phyloP scores from a whole-genome alignment of 306 rosid species.

The Vicia faba region DNA sequence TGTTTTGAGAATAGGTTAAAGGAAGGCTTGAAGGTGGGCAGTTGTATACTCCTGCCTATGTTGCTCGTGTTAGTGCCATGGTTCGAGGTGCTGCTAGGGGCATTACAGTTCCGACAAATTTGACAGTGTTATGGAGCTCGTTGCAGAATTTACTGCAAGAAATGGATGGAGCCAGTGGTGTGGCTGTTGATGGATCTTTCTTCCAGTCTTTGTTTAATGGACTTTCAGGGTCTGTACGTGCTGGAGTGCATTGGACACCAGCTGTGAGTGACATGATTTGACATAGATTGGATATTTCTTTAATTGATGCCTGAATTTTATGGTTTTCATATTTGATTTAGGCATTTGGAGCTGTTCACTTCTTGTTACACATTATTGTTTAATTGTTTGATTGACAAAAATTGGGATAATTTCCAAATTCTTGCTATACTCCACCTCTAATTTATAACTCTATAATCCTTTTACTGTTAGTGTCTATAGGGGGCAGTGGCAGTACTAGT shows the following conservation, averaged over 20 bases:
- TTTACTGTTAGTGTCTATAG: conserved; percentile 13
- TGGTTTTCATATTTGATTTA: conserved; percentile 29
- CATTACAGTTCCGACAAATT: conserved; percentile 77
- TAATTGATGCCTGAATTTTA: conserved; percentile 8
- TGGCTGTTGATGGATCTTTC: conserved; percentile 84
- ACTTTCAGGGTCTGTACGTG: conserved; percentile 87
- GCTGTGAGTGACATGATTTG: conserved; percentile 63
- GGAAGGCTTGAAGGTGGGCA: conserved; percentile 99
- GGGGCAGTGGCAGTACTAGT: conserved; percentile 25
- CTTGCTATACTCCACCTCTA: background rate
- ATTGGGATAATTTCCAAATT: conserved; percentile 11
- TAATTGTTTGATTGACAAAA: conserved; percentile 20
- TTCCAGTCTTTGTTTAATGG: conserved; percentile 88
- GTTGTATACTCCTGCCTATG: conserved; percentile 95
- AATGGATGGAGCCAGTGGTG: conserved; percentile 81
- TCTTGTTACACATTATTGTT: background rate
- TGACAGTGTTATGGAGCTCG: conserved; percentile 75
- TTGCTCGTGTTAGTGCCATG: conserved; percentile 88
- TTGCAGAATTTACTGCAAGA: conserved; percentile 83
- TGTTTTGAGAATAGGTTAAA: conserved; percentile 63
- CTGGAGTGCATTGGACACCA: conserved; percentile 98
- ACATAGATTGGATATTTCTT: conserved; percentile 18
- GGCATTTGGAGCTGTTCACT: conserved; percentile 15
- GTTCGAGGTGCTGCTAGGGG: conserved; percentile 92
- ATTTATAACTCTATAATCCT: conserved; percentile 19